phyloP scores from a whole-genome alignment of 768 basidiomycete genomes.

The Leccinum disarticulatum region DNA sequence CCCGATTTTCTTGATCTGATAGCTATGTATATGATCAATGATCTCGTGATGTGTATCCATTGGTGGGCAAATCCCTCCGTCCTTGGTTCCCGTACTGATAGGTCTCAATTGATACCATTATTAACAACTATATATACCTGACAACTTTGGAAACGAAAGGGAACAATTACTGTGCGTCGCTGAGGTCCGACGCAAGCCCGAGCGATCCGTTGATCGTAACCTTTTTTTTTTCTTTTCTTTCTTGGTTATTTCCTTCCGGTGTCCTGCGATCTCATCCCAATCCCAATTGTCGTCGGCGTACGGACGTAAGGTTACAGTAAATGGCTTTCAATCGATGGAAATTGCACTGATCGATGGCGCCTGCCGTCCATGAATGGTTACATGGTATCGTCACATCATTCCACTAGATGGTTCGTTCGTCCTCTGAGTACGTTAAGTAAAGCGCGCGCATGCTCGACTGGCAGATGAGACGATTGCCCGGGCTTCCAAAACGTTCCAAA shows the following conservation, averaged over 20 bases:
- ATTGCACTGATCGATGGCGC: constrained; percentile 22
- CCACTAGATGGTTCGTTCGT: neutral
- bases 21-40: constrained; percentile 21
- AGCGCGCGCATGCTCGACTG: neutral
- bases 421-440: neutral
- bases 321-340: constrained; percentile 11
- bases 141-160: constrained; percentile 6
- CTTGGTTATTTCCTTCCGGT: neutral
- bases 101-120: constrained; percentile 2
- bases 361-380: constrained; percentile 12
- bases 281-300: constrained; percentile 17
- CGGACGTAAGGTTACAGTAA: constrained; percentile 9
- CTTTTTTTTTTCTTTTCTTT: constrained; percentile 1
- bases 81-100: constrained; percentile 6
- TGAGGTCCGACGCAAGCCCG: neutral
- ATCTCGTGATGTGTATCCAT: constrained; percentile 17
- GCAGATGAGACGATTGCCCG: neutral
- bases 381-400: neutral
- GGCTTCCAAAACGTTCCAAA: neutral
- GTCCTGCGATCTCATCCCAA: neutral
- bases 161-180: neutral
- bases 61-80: constrained; percentile 18
- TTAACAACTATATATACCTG: neutral
- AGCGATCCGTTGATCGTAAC: constrained; percentile 18
- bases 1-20: constrained; percentile 20